Evolutionary conservation across 2,329 filamentous ascomycete genomes (phyloP), one percentile per base, ranked within the genome.

Genomic region (Colletotrichum limetticola): DNA sequence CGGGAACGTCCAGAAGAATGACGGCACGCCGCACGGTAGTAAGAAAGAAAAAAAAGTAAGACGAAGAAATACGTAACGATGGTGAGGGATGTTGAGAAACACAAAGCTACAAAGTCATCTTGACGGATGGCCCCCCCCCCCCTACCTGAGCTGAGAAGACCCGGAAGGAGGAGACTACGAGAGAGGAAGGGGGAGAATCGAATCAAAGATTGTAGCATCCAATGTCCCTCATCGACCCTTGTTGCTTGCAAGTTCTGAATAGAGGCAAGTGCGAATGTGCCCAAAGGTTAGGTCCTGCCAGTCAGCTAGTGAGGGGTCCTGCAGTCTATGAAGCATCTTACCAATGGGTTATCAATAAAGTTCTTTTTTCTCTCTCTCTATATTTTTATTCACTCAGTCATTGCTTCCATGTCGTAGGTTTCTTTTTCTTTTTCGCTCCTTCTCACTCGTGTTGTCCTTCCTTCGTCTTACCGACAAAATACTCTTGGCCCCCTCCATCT

Each of bases 231-330:
- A 42, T 52, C 66, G 61, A 70, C 60, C 70, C 70, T 70, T 72
- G 70, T 70, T 72, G 66, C 70, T 70, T 72, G 70, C 55, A 70
- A 70, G 66, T 57, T 72, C 70, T 72, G 66, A 72, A 72, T 66
- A 57, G 66, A 69, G 60, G 56, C 70, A 72, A 66, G 66, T 70
- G 70, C 49, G 16, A 22, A 52, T 63, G 37, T 53, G 46, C 52
- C 59, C 56, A 28, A 35, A 42, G 30, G 49, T 67, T 42, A 66
- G 62, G 49, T 9, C 11, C 56, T 37, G 24, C 30, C 63, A 35
- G 63, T 24, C 28, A 24, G 63, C 53, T 37, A 26, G 32, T 37
- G 12, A 49, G 32, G 26, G 35, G 35, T 22, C 26, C 12, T 32
- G 37, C 58, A 49, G 55, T 11, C 19, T 11, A 49, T 12, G 32